These are phyloP conservation scores for Adansonia grandidieri DNA, from an alignment of 441 rosid species.

Conservation along the genomic window DNA sequence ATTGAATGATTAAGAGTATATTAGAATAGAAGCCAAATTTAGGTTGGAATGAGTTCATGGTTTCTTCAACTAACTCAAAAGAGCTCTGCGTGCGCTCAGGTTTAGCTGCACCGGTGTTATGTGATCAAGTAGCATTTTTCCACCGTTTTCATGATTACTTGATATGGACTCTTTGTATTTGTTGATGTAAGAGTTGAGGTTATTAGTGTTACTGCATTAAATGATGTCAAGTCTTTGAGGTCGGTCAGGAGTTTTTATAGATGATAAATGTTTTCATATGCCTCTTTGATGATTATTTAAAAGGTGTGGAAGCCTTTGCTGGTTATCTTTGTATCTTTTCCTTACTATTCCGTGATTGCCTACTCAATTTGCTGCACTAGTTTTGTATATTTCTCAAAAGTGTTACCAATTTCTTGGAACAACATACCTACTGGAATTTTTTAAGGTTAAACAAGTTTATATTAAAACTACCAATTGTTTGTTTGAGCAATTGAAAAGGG, in stretches of 20 bases:
- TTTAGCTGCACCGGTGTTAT: background rate
- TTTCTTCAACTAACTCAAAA: background rate
- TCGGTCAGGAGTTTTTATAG: background rate
- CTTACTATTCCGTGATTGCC: background rate
- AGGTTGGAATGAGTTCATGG: background rate
- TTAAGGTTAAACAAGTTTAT: background rate
- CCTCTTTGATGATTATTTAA: background rate
- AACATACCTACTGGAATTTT: background rate
- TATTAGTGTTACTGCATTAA: constrained; percentile 6
- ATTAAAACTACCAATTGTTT: background rate
- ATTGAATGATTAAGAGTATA: background rate
- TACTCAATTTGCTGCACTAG: background rate
- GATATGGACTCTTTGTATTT: background rate
- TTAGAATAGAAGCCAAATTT: background rate
- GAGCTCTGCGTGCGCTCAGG: background rate
- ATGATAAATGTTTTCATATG: background rate
- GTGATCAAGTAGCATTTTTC: background rate
- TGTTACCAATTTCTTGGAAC: background rate
- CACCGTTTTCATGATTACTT: background rate
- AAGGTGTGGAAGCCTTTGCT: constrained; percentile 6
- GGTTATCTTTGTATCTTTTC: constrained; percentile 6
- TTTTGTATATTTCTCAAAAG: background rate
- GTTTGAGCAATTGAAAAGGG: constrained; percentile 5
- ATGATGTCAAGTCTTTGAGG: background rate
- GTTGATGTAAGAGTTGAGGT: constrained; percentile 2